A percentile compares a stretch with the other conserved stretches of the same genome.
phyloP scores from a whole-genome alignment of 129 eudicot genomes.

The Chrysanthemum lavandulifolium region DNA sequence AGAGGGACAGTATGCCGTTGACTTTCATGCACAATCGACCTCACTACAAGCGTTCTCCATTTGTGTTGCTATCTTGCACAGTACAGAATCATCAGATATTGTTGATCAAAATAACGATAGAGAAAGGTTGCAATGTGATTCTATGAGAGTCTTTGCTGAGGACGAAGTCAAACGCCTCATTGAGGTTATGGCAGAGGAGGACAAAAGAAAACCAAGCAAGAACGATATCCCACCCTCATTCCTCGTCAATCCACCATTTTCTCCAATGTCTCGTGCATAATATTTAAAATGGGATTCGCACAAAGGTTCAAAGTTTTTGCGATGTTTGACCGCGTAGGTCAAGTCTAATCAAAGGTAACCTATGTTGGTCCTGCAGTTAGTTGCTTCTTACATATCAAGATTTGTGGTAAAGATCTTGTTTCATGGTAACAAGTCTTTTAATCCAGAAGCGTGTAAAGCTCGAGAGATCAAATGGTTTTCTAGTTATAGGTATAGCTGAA shows the following conservation, averaged over 20 bases:
- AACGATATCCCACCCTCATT: slow-evolving; percentile 57
- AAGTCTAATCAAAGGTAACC: not conserved
- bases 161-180: slow-evolving; percentile 67
- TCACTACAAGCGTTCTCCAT: slow-evolving; percentile 79
- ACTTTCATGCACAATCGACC: slow-evolving; percentile 75
- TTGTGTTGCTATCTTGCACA: slow-evolving; percentile 73
- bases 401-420: not conserved
- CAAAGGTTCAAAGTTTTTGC: slow-evolving; percentile 14
- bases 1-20: slow-evolving; percentile 66
- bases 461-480: slow-evolving; percentile 6
- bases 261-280: slow-evolving; percentile 82
- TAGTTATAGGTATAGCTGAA: slow-evolving; percentile 17
- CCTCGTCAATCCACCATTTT: slow-evolving; percentile 82
- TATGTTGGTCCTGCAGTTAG: not conserved
- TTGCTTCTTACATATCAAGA: not conserved
- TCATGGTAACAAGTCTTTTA: no score
- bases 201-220: slow-evolving; percentile 40
- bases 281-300: not conserved
- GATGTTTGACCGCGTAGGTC: slow-evolving; percentile 1
- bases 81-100: slow-evolving; percentile 51
- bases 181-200: slow-evolving; percentile 61
- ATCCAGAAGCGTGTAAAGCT: no score
- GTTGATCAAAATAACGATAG: slow-evolving; percentile 45
- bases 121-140: slow-evolving; percentile 55
- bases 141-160: slow-evolving; percentile 61